Evolutionary conservation across 108 stramenopile species (phyloP), one percentile per base, ranked within the genome.

Genomic region (Nitzschia sp.): DNA sequence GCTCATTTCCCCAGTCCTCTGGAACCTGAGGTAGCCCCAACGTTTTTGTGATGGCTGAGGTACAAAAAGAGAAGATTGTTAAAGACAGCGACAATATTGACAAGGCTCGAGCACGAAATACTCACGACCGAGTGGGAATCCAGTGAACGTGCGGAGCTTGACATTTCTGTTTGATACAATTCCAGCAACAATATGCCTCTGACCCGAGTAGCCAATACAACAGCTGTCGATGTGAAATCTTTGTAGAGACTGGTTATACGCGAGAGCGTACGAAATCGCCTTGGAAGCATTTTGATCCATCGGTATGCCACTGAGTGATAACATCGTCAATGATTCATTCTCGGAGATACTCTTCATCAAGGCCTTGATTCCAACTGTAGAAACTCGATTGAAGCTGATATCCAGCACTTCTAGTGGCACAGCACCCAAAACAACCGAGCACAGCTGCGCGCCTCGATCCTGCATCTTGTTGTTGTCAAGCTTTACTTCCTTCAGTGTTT

Each of bases 301-400:
- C 8, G 83, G 85, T 55, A 89, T 85, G 26, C 91, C 91, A 33
- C 72, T 73, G 30, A 92, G 72, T 8, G 80, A 65, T 0, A 92
- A 69, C 2, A 68, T 66, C 35, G 67, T 35, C 34, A 92, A 45
- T 2, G 86, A 75, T 6, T 66, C 61, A 72, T 86, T 88, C 59
- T 92, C 91, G 0, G 88, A 85, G 23, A 92, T 47, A 29, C 83
- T 88, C 63, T 92, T 92, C 91, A 92, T 92, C 27, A 92, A 41
- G 3, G 91, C 86, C 68, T 88, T 89, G 66, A 92, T 82, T 11
- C 91, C 91, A 28, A 86, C 75, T 23, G 87, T 92, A 1, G 91
- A 88, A 13, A 92, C 72, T 16, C 77, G 75, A 61, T 92, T 92
- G 81, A 86, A 92, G 30, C 88, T 78, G 22, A 92, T 54, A 70